Percentiles rank a stretch among this genome's conserved stretches.
These are phyloP conservation scores for Stephanodiscus minutulus DNA, from an alignment of 108 stramenopile genomes.

Conservation along the genomic window DNA sequence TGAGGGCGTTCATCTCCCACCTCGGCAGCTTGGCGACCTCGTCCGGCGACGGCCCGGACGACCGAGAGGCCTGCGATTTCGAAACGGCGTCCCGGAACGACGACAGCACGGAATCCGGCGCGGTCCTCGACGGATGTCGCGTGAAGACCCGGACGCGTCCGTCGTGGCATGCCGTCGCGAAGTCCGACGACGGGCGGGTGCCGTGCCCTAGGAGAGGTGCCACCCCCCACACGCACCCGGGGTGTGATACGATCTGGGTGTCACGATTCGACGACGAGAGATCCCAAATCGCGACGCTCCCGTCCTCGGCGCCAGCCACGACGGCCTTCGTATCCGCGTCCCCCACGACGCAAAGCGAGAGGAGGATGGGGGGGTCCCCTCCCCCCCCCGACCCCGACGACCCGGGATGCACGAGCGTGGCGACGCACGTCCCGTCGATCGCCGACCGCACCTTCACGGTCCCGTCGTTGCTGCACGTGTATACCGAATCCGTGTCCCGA, in stretches of 20 bases:
- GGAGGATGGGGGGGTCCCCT: constrained; percentile 72
- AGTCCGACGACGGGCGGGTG: constrained; percentile 83
- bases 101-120: constrained; percentile 58
- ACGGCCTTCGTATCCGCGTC: constrained; percentile 33
- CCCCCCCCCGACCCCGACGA: not conserved
- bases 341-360: constrained; percentile 51
- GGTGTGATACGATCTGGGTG: constrained; percentile 69
- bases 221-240: constrained; percentile 80
- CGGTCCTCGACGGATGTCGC: constrained; percentile 58
- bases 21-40: constrained; percentile 88
- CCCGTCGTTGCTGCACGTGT: constrained; percentile 92
- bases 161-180: constrained; percentile 91
- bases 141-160: constrained; percentile 84
- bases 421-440: constrained; percentile 72
- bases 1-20: constrained; percentile 81
- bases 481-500: constrained; percentile 52
- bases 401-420: constrained; percentile 64
- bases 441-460: constrained; percentile 86
- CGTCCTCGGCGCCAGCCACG: constrained; percentile 78
- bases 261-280: constrained; percentile 13
- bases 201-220: constrained; percentile 29
- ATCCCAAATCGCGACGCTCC: constrained; percentile 74
- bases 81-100: constrained; percentile 66
- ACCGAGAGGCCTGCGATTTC: constrained; percentile 52
- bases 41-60: constrained; percentile 69